These are phyloP conservation scores for Linnemannia hyalina DNA, from an alignment of 192 early-diverging fungal genomes.

Conservation along the genomic window DNA sequence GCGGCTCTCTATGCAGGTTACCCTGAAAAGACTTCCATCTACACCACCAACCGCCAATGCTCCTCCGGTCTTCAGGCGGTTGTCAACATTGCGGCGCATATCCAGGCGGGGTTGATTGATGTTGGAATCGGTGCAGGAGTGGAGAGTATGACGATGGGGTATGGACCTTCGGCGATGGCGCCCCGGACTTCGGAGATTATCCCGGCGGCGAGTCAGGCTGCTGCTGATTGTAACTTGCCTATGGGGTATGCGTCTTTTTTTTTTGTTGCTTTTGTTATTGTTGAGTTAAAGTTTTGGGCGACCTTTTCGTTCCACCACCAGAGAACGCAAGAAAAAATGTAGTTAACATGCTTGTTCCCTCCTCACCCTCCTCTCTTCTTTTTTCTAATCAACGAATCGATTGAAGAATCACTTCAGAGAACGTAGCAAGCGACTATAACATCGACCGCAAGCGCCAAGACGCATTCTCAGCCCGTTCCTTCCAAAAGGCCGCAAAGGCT, in stretches of 20 bases:
- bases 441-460: slow-evolving; percentile 91
- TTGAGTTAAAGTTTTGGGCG: not conserved
- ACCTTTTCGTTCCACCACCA: not conserved
- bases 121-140: slow-evolving; percentile 93
- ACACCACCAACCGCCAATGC: slow-evolving; percentile 95
- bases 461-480: slow-evolving; percentile 86
- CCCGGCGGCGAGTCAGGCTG: slow-evolving; percentile 64
- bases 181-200: slow-evolving; percentile 79
- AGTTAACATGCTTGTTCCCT: not conserved
- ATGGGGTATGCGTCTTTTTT: slow-evolving; percentile 71
- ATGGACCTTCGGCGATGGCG: slow-evolving; percentile 82
- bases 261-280: not conserved
- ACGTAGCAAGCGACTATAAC: slow-evolving; percentile 91
- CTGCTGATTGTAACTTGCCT: slow-evolving; percentile 85
- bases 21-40: slow-evolving; percentile 80
- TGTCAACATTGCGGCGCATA: slow-evolving; percentile 83
- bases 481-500: slow-evolving; percentile 84
- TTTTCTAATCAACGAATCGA: not conserved
- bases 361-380: too few relatives aligned
- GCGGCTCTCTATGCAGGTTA: slow-evolving; percentile 90
- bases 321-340: too few relatives aligned
- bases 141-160: slow-evolving; percentile 92
- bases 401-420: slow-evolving; percentile 87
- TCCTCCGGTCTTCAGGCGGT: slow-evolving; percentile 90
- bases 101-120: slow-evolving; percentile 87